Percentiles rank a stretch among this genome's conserved stretches.
phyloP scores from a whole-genome alignment of 768 basidiomycete species.

The Astraeus odoratus region DNA sequence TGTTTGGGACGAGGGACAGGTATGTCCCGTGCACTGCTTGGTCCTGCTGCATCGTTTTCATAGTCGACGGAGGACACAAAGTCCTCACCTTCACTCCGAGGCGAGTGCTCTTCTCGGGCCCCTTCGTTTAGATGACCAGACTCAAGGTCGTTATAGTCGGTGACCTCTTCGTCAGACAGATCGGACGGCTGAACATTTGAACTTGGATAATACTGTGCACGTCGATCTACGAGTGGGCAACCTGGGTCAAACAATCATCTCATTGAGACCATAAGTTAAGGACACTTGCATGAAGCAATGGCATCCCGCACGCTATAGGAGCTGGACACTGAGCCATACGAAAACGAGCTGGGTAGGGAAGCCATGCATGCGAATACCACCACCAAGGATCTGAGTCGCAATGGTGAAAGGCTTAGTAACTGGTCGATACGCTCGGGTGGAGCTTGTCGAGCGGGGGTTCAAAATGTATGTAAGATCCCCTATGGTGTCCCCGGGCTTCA shows the following conservation, averaged over 20 bases:
- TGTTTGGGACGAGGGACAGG: not conserved
- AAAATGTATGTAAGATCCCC: too few species aligned
- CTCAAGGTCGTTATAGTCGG: constrained; percentile 30
- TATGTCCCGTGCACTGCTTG: not conserved
- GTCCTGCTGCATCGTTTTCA: constrained; percentile 9
- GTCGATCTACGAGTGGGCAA: constrained; percentile 42
- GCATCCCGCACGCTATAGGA: constrained; percentile 46
- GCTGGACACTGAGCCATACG: constrained; percentile 43
- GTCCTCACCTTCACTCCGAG: not conserved
- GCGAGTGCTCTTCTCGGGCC: constrained; percentile 3
- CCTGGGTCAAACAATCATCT: constrained; percentile 2
- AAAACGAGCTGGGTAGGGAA: constrained; percentile 39
- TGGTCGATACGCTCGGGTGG: constrained; percentile 3
- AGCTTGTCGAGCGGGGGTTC: too few species aligned
- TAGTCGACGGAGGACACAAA: not conserved
- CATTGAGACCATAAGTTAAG: not conserved
- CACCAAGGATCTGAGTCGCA: too few species aligned
- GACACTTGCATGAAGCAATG: constrained; percentile 50
- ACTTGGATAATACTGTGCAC: constrained; percentile 61
- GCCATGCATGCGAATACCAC: too few species aligned
- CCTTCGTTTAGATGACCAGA: constrained; percentile 12
- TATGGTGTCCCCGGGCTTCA: too few species aligned
- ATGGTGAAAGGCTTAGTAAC: too few species aligned
- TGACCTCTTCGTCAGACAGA: constrained; percentile 31
- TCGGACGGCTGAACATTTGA: constrained; percentile 50